Evolutionary conservation across 148 eudicot genomes (phyloP).

Genomic region (Chenopodium quinoa): DNA sequence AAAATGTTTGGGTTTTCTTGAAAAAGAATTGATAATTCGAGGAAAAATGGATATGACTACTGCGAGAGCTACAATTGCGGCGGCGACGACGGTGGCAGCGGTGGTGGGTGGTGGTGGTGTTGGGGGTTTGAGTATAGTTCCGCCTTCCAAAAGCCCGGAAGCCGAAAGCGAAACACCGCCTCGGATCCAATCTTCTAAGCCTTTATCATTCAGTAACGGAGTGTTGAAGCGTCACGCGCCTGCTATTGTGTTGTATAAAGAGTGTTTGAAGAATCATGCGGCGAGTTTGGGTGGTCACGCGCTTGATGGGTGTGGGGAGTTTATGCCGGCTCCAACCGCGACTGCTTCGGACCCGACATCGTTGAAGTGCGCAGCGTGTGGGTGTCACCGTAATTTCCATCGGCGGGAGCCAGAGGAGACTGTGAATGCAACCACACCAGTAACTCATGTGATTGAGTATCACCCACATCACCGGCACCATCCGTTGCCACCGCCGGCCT

Average conservation of each 20-base stretch:
- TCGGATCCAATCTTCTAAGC: slow-evolving; percentile 42
- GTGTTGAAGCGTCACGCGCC: slow-evolving; percentile 58
- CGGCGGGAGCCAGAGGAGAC: slow-evolving; percentile 51
- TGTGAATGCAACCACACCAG: background rate
- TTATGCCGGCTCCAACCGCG: slow-evolving; percentile 55
- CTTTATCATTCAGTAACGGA: slow-evolving; percentile 51
- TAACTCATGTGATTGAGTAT: slow-evolving; percentile 49
- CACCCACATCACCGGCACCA: slow-evolving; percentile 75
- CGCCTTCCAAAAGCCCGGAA: slow-evolving; percentile 40
- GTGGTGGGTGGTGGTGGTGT: background rate
- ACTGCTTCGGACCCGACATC: slow-evolving; percentile 53
- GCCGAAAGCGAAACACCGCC: slow-evolving; percentile 37
- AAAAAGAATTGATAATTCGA: too few relatives aligned
- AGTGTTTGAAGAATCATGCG: slow-evolving; percentile 78
- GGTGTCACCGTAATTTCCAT: slow-evolving; percentile 87
- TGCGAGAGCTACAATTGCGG: slow-evolving; percentile 13
- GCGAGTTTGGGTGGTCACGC: slow-evolving; percentile 69
- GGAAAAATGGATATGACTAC: slow-evolving; percentile 33
- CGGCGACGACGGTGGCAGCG: background rate
- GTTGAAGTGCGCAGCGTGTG: slow-evolving; percentile 70
- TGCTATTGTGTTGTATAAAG: slow-evolving; percentile 40
- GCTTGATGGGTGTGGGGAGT: slow-evolving; percentile 82
- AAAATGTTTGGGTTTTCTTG: too few relatives aligned
- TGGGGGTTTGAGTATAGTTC: background rate
- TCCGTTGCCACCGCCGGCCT: slow-evolving; percentile 47